Conservation (phyloP, 2,329 filamentous ascomycete genomes). For the Pyricularia sp. region DNA sequence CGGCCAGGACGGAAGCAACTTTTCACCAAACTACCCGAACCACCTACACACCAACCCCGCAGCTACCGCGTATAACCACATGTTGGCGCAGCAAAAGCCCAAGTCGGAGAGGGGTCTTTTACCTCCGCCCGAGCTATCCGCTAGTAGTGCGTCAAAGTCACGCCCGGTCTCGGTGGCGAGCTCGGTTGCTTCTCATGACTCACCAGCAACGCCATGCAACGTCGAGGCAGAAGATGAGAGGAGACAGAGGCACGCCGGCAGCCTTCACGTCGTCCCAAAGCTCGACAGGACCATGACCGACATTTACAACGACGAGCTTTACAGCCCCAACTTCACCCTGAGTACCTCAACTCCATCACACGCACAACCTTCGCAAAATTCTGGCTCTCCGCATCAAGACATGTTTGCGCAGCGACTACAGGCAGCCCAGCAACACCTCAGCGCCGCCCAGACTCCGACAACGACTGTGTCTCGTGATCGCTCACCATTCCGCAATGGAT, state of each 20-base stretch:
- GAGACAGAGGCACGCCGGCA: conserved; percentile 46
- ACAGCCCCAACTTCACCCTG: conserved; percentile 59
- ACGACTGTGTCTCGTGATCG: conserved; percentile 49
- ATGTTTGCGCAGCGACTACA: conserved; percentile 69
- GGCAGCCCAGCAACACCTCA: conserved; percentile 67
- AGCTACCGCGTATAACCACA: conserved; percentile 22
- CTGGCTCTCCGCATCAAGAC: conserved; percentile 44
- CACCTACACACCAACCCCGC: conserved; percentile 16
- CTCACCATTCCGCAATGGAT: conserved; percentile 73
- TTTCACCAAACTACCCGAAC: conserved; percentile 31
- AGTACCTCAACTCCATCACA: conserved; percentile 44
- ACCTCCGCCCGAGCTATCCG: conserved; percentile 35
- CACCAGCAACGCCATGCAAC: conserved; percentile 46
- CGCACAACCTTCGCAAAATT: conserved; percentile 23
- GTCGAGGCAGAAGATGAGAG: conserved; percentile 34
- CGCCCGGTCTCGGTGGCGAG: conserved; percentile 48
- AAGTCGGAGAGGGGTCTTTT: conserved; percentile 31
- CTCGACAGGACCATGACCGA: conserved; percentile 82
- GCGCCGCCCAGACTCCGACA: conserved; percentile 42
- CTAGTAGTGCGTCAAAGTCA: conserved; percentile 28
- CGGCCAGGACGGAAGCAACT: conserved; percentile 19
- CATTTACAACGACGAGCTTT: conserved; percentile 75
- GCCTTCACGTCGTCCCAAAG: conserved; percentile 55
- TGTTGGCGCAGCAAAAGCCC: conserved; percentile 28
- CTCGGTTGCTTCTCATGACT: conserved; percentile 43